Evolutionary conservation across 108 stramenopile species (phyloP), one percentile per base, ranked within the genome.

Genomic region (Conticribra guillardii): DNA sequence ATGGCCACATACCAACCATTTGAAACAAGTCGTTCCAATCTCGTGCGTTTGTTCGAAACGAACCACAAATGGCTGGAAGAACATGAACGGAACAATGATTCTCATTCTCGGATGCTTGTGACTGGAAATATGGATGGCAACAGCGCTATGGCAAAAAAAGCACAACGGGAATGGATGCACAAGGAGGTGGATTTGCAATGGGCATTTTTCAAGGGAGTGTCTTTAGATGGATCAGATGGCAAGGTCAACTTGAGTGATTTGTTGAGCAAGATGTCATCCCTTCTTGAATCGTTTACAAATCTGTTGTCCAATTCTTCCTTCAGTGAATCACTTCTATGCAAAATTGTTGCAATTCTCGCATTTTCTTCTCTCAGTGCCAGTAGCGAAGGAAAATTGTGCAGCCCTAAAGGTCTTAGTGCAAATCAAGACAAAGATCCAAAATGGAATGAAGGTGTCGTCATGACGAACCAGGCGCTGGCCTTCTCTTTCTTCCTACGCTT

Each of bases 321-420:
- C 53, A 67, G 89, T 32, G 93, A 94, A 60, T 51, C 78, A 16
- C 82, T 94, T 2, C 37, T 94, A 22, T 83, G 81, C 76, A 89
- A 89, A 59, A 77, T 94, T 11, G 71, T 91, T 2, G 56, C 73
- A 1, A 90, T 91, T 30, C 68, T 84, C 46, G 82, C 81, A 8
- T 94, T 87, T 72, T 74, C 85, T 48, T 59, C 64, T 4, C 31
- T 76, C 2, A 55, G 63, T 5, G 74, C 74, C n/a, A 64, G 74
- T 27, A 71, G 59, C 27, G 53, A 27, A 7, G 69, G 69, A 15
- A 70, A 74, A 14, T 55, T 67, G 30, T 55, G 48, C 47, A 49
- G 34, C 14, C 29, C 41, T 16, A 46, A 58, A n/a, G 32, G 34
- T 5, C 44, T 64, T 19, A 19, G 14, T n/a, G 46, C 18, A 34